A percentile compares a stretch with the other conserved stretches of the same genome.
Conservation (phyloP, 139 green algal species). For the Mychonastes homosphaera region DNA sequence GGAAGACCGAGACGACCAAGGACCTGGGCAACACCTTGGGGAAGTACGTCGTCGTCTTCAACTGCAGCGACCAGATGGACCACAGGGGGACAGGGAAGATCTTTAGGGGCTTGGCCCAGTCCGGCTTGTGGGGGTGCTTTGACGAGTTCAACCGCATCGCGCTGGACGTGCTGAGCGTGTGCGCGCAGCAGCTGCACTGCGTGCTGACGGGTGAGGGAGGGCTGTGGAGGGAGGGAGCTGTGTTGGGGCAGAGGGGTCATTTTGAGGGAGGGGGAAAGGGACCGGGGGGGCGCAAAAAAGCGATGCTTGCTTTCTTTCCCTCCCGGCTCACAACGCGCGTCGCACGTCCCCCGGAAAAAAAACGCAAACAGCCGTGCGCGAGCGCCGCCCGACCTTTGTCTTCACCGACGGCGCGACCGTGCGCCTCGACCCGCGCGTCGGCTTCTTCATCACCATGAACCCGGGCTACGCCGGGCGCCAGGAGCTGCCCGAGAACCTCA, state of each 20-base stretch:
- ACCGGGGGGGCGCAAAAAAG: too few relatives aligned
- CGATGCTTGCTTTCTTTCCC: too few relatives aligned
- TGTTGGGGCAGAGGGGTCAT: too few relatives aligned
- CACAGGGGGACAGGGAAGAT: slow-evolving; percentile 95
- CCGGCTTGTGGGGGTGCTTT: slow-evolving; percentile 91
- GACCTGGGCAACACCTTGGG: slow-evolving; percentile 88
- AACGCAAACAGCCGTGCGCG: slow-evolving; percentile 71
- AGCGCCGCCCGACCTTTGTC: slow-evolving; percentile 79
- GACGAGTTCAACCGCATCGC: slow-evolving; percentile 99
- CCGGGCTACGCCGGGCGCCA: slow-evolving; percentile 72
- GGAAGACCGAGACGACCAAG: slow-evolving; percentile 97
- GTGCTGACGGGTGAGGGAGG: background rate
- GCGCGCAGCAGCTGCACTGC: slow-evolving; percentile 80
- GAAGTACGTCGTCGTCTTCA: slow-evolving; percentile 97
- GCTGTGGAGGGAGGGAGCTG: too few relatives aligned
- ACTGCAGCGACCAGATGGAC: slow-evolving; percentile 96
- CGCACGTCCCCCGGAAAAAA: background rate
- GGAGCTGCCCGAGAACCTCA: slow-evolving; percentile 97
- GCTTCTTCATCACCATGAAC: slow-evolving; percentile 97
- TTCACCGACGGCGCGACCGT: slow-evolving; percentile 88
- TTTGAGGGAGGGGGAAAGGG: too few relatives aligned
- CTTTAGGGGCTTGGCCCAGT: slow-evolving; percentile 93
- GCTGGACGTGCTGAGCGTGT: slow-evolving; percentile 91
- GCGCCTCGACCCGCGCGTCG: slow-evolving; percentile 75
- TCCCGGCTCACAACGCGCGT: too few relatives aligned